Evolutionary conservation across 208 protist genomes (phyloP).

Genomic region (Crithidia brevicula): DNA sequence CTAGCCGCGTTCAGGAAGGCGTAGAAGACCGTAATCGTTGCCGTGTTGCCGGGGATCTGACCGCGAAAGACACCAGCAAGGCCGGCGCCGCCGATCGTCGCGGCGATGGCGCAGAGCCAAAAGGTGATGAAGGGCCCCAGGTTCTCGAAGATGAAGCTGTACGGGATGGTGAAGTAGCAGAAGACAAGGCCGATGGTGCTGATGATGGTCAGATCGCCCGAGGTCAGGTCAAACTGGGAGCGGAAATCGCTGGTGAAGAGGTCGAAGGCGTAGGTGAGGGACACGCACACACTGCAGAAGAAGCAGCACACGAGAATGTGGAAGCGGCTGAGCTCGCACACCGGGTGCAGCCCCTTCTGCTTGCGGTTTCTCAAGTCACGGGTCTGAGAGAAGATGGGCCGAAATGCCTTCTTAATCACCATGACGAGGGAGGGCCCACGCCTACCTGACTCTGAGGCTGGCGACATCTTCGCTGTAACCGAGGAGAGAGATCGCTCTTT

Average conservation of each 20-base stretch:
- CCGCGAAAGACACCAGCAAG: constrained; percentile 44
- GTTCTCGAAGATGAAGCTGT: constrained; percentile 65
- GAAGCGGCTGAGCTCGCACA: constrained; percentile 64
- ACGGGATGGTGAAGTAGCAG: constrained; percentile 69
- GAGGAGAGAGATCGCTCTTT: background rate
- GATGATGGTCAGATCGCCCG: constrained; percentile 67
- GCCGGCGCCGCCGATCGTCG: constrained; percentile 43
- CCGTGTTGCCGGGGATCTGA: constrained; percentile 53
- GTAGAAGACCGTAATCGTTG: constrained; percentile 63
- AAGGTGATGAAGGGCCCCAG: constrained; percentile 53
- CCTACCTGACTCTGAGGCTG: background rate
- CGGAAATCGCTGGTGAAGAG: constrained; percentile 62
- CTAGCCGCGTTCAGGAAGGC: constrained; percentile 57
- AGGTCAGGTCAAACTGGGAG: constrained; percentile 39
- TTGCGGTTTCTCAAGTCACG: constrained; percentile 36
- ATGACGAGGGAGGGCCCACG: background rate
- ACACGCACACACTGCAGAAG: constrained; percentile 73
- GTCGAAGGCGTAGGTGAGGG: constrained; percentile 71
- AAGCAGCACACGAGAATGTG: constrained; percentile 64
- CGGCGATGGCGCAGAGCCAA: constrained; percentile 34
- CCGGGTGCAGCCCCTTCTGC: constrained; percentile 40
- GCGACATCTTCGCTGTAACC: background rate
- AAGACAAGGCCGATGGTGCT: constrained; percentile 79
- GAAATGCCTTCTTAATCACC: background rate
- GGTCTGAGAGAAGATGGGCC: constrained; percentile 45